Conservation (phyloP, 345 rosid species). For the Hibiscus tridactylites region DNA sequence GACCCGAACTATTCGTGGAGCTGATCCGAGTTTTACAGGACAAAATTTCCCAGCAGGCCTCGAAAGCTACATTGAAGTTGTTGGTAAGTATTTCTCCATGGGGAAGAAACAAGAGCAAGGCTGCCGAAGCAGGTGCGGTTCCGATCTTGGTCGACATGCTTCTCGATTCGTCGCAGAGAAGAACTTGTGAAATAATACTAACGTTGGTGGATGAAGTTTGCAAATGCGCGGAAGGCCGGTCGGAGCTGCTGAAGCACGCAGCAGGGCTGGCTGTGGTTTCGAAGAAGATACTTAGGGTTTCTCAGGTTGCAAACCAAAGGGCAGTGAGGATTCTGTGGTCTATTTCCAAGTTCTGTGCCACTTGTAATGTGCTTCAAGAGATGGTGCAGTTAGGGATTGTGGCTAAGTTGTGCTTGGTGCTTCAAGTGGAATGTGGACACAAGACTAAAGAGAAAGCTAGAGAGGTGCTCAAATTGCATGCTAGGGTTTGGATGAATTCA, state of each 20-base stretch:
- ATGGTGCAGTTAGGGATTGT: constrained; percentile 58
- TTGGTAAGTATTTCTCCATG: constrained; percentile 35
- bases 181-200: constrained; percentile 34
- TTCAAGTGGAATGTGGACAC: constrained; percentile 30
- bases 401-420: constrained; percentile 45
- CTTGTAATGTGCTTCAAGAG: constrained; percentile 39
- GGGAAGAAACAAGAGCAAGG: constrained; percentile 59
- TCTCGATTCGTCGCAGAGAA: constrained; percentile 28
- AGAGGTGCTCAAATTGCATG: constrained; percentile 42
- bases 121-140: constrained; percentile 33
- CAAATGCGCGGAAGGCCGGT: constrained; percentile 52
- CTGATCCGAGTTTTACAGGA: constrained; percentile 29
- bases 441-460: constrained; percentile 44
- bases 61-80: constrained; percentile 38
- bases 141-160: constrained; percentile 35
- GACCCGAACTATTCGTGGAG: constrained; percentile 29
- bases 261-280: constrained; percentile 54
- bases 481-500: constrained; percentile 47
- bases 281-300: constrained; percentile 54
- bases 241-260: constrained; percentile 46
- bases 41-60: constrained; percentile 40
- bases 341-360: constrained; percentile 38
- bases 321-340: constrained; percentile 45
- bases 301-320: constrained; percentile 37
- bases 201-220: constrained; percentile 35